phyloP scores from a whole-genome alignment of 2,329 filamentous ascomycete genomes.

The Pestalotiopsis sp. region DNA sequence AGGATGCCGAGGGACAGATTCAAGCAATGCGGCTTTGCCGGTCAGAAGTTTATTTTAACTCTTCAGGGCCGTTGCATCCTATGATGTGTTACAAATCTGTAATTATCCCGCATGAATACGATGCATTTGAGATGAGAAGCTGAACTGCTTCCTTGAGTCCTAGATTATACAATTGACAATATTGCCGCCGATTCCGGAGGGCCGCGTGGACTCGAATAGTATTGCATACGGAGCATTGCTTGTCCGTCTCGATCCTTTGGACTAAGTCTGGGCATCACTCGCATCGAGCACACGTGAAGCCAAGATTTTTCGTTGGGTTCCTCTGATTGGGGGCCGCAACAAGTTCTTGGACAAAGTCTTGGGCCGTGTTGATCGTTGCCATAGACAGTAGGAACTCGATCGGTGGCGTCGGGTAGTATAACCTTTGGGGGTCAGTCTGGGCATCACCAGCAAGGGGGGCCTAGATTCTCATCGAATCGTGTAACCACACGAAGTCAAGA shows the following conservation, averaged over 20 bases:
- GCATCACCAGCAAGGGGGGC: background rate
- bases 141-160: background rate
- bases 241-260: background rate
- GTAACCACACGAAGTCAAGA: background rate
- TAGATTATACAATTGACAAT: background rate
- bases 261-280: background rate
- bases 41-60: background rate
- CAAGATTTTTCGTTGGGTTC: background rate
- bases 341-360: background rate
- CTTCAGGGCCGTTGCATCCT: background rate
- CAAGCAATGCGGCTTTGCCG: background rate
- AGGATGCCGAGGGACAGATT: background rate
- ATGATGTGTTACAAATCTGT: background rate
- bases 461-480: background rate
- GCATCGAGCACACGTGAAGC: background rate
- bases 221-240: background rate
- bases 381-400: background rate
- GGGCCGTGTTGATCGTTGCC: background rate
- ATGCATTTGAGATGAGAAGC: background rate
- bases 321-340: background rate
- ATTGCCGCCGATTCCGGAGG: background rate
- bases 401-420: background rate
- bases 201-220: background rate
- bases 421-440: background rate
- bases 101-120: background rate